A percentile compares a stretch with the other conserved stretches of the same genome.
Conservation (phyloP, 83 land plant genomes). For the Picea abies region DNA sequence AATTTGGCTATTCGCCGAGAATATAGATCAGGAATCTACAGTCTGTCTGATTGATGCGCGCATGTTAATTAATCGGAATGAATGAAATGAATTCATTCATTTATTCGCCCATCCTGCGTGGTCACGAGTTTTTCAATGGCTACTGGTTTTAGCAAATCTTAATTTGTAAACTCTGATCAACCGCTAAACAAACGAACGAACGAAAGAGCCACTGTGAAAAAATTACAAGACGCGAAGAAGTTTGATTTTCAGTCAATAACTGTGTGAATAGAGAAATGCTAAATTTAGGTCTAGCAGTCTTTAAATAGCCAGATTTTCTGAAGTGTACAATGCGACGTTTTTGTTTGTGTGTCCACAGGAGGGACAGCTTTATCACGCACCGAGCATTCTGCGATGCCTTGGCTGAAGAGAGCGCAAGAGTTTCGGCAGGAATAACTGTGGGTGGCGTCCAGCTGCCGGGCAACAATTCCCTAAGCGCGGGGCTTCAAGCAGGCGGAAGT, state of each 20-base stretch:
- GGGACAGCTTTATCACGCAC: conserved; percentile 81
- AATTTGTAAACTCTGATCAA: conserved; percentile 1
- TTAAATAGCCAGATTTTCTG: conserved; percentile 8
- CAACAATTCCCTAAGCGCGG: conserved; percentile 15
- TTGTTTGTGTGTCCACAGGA: conserved; percentile 37
- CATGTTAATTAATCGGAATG: too few relatives aligned
- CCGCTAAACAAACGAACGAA: background rate
- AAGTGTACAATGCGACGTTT: conserved; percentile 5
- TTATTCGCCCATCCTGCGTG: background rate
- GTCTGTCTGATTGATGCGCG: background rate
- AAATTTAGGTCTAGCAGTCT: background rate
- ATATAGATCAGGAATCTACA: background rate
- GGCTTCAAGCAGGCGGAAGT: conserved; percentile 23
- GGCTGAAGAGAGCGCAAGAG: conserved; percentile 66
- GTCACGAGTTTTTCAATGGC: background rate
- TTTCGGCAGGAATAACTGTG: conserved; percentile 35
- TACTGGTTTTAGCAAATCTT: conserved; percentile 10
- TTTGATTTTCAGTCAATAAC: background rate
- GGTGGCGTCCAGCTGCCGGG: conserved; percentile 25
- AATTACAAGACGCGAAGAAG: background rate
- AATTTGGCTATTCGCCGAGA: background rate
- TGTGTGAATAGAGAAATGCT: conserved; percentile 5
- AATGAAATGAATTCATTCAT: too few relatives aligned
- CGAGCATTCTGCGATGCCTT: conserved; percentile 81
- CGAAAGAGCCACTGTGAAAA: background rate